Evolutionary conservation across 73 alveolate genomes (phyloP).

Genomic region (Paramecium tetraurelia): DNA sequence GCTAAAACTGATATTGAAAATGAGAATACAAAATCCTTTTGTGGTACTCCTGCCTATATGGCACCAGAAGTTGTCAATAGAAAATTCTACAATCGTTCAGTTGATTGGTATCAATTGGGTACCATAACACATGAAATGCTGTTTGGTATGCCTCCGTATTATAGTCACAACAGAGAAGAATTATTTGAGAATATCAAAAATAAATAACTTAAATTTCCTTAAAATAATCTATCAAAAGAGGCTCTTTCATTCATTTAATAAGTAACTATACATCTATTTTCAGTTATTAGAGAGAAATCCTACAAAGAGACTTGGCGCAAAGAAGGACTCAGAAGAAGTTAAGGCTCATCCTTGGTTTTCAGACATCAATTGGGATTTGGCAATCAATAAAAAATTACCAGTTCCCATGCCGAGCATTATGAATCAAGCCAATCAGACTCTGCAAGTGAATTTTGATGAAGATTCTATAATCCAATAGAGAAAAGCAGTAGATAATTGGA

Average conservation of each 20-base stretch:
- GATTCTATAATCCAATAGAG: neutral
- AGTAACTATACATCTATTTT: neutral
- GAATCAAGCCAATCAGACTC: neutral
- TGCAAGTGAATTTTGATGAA: neutral
- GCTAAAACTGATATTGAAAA: slow-evolving; percentile 74
- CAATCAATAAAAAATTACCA: slow-evolving; percentile 48
- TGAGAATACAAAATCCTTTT: slow-evolving; percentile 68
- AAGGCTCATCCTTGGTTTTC: slow-evolving; percentile 72
- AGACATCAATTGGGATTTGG: slow-evolving; percentile 61
- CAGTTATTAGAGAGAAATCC: slow-evolving; percentile 71
- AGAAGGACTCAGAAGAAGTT: slow-evolving; percentile 72
- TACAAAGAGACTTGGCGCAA: slow-evolving; percentile 70
- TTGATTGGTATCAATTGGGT: slow-evolving; percentile 79
- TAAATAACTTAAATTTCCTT: slow-evolving; percentile 7
- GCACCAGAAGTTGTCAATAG: slow-evolving; percentile 80
- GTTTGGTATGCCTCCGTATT: slow-evolving; percentile 48
- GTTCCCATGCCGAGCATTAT: neutral
- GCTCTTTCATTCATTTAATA: neutral
- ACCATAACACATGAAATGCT: slow-evolving; percentile 53
- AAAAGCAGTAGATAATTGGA: slow-evolving; percentile 22
- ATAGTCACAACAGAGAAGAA: slow-evolving; percentile 35
- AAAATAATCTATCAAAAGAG: neutral
- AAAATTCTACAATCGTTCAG: slow-evolving; percentile 71
- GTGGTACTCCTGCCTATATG: slow-evolving; percentile 85
- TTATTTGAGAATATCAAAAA: slow-evolving; percentile 43